Evolutionary conservation across 2,329 filamentous ascomycete genomes (phyloP).

Genomic region (Trichophyton benhamiae): DNA sequence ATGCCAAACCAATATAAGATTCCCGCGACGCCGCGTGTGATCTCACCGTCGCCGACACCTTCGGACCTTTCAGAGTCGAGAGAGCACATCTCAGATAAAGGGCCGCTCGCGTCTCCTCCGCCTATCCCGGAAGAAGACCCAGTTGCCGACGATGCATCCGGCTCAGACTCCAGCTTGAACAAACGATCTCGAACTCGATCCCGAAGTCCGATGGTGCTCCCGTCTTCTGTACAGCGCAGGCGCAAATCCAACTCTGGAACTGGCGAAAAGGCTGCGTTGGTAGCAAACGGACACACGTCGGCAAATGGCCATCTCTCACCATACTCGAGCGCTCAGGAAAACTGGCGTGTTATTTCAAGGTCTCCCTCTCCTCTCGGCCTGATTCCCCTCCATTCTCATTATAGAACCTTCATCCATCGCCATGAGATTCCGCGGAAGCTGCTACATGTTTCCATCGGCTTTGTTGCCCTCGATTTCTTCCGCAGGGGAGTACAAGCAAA

Average conservation of each 20-base stretch:
- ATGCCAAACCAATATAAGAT: conserved; percentile 45
- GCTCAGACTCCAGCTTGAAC: conserved; percentile 42
- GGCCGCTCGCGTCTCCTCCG: conserved; percentile 44
- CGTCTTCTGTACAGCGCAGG: conserved; percentile 29
- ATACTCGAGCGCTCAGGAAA: conserved; percentile 44
- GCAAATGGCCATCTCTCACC: conserved; percentile 61
- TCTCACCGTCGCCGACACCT: conserved; percentile 72
- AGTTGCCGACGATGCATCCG: conserved; percentile 40
- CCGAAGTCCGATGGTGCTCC: conserved; percentile 49
- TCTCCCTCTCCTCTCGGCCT: conserved; percentile 86
- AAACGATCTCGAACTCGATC: conserved; percentile 56
- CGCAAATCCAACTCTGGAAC: conserved; percentile 42
- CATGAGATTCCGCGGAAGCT: conserved; percentile 93
- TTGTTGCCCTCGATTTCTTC: conserved; percentile 81
- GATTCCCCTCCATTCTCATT: conserved; percentile 89
- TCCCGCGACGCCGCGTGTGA: conserved; percentile 72
- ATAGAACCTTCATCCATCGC: conserved; percentile 83
- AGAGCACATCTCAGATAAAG: conserved; percentile 49
- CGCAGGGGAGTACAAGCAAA: conserved; percentile 61
- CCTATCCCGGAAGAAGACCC: conserved; percentile 49
- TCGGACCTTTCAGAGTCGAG: conserved; percentile 36
- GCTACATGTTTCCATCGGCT: conserved; percentile 92
- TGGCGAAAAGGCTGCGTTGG: conserved; percentile 33
- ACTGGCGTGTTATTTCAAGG: conserved; percentile 79
- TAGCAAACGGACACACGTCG: conserved; percentile 27